Evolutionary conservation across 2,329 filamentous ascomycete species (phyloP).

Genomic region (Colletotrichum sansevieriae): DNA sequence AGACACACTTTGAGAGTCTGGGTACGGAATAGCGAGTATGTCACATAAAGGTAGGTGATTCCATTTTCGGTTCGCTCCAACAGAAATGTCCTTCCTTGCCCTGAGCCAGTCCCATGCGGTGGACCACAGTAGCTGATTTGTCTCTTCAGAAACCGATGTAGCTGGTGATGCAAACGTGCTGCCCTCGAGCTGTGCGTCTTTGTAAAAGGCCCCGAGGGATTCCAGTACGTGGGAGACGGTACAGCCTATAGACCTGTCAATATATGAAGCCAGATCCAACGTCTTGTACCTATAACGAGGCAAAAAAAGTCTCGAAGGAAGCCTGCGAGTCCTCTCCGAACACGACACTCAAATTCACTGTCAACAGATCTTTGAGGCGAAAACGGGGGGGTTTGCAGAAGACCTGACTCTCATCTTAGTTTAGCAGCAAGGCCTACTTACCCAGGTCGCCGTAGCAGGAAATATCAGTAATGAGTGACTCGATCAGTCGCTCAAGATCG

Average conservation of each 20-base stretch:
- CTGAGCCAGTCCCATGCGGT: slow-evolving; percentile 45
- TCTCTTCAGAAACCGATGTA: background rate
- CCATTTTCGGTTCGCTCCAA: slow-evolving; percentile 42
- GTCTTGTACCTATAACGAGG: background rate
- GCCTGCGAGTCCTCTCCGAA: too few relatives aligned
- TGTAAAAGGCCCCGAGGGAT: slow-evolving; percentile 32
- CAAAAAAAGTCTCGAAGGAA: too few relatives aligned
- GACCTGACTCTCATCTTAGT: background rate
- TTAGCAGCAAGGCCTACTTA: slow-evolving; percentile 24
- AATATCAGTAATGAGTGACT: slow-evolving; percentile 41
- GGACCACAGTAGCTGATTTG: slow-evolving; percentile 36
- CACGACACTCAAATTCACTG: too few relatives aligned
- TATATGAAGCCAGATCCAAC: slow-evolving; percentile 3
- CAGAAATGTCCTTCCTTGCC: slow-evolving; percentile 43
- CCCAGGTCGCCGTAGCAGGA: slow-evolving; percentile 42
- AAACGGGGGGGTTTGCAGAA: background rate
- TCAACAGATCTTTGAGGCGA: background rate
- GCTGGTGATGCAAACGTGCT: slow-evolving; percentile 3
- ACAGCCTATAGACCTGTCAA: slow-evolving; percentile 37
- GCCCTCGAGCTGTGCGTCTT: slow-evolving; percentile 9
- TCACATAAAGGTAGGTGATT: slow-evolving; percentile 43
- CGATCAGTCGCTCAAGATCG: slow-evolving; percentile 42
- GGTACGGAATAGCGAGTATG: slow-evolving; percentile 40
- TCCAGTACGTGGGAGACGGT: slow-evolving; percentile 39
- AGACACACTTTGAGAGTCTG: slow-evolving; percentile 19